phyloP scores from a whole-genome alignment of 1,139 yeast genomes.

The Geotrichum aggregatum region DNA sequence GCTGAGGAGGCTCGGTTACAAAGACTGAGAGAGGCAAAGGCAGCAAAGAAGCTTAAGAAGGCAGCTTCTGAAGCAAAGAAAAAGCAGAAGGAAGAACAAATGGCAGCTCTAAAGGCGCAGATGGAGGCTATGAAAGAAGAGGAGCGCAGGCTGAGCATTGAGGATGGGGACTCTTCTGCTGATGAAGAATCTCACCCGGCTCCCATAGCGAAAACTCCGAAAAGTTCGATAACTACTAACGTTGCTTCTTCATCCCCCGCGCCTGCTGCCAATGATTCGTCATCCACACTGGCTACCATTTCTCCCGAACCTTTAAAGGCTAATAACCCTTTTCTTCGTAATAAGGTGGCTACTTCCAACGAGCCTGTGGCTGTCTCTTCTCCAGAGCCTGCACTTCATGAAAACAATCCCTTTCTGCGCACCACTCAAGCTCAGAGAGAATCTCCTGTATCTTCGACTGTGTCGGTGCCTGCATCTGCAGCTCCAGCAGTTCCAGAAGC shows the following conservation, averaged over 20 bases:
- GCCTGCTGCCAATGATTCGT: not conserved
- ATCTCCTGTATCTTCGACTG: slow-evolving; percentile 16
- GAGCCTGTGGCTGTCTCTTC: not conserved
- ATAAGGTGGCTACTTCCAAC: slow-evolving; percentile 18
- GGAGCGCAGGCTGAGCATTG: slow-evolving; percentile 35
- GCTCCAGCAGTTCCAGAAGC: slow-evolving; percentile 9
- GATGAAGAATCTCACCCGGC: slow-evolving; percentile 28
- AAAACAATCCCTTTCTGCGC: slow-evolving; percentile 27
- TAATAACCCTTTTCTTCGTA: slow-evolving; percentile 25
- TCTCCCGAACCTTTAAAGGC: slow-evolving; percentile 23
- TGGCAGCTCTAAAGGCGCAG: slow-evolving; percentile 59
- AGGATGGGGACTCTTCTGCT: slow-evolving; percentile 24
- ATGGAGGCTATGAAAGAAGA: slow-evolving; percentile 53
- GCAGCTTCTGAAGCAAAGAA: slow-evolving; percentile 13
- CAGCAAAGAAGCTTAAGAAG: slow-evolving; percentile 20
- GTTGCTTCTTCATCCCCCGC: no score
- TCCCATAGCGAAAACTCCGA: slow-evolving; percentile 21
- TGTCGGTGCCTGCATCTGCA: slow-evolving; percentile 12
- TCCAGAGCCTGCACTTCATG: slow-evolving; percentile 25
- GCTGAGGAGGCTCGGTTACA: slow-evolving; percentile 35
- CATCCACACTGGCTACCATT: slow-evolving; percentile 19
- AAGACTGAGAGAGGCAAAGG: slow-evolving; percentile 24
- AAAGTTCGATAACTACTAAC: no score
- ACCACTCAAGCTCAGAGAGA: slow-evolving; percentile 18
- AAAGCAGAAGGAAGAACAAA: slow-evolving; percentile 52